Conservation (phyloP, 1,284 basidiomycete genomes). For the Sanghuangporus weigelae region DNA sequence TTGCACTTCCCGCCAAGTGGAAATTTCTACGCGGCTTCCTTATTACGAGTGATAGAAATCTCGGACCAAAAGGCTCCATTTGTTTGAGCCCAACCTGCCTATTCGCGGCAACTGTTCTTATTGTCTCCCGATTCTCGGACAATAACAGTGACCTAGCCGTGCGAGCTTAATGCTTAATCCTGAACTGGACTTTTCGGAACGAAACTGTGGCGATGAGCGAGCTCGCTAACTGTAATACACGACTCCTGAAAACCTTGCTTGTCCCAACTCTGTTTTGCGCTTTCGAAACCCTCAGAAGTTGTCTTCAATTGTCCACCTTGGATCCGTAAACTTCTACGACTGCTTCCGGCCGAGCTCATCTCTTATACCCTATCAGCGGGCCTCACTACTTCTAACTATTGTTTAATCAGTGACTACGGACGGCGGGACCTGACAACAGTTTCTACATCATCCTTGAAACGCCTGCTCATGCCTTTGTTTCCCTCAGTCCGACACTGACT, state of each 20-base stretch:
- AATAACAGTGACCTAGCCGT: background rate
- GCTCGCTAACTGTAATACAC: background rate
- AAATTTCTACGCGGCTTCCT: background rate
- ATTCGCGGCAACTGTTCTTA: background rate
- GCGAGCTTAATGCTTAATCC: slow-evolving; percentile 2
- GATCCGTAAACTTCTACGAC: background rate
- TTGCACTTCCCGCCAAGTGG: background rate
- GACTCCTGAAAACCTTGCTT: background rate
- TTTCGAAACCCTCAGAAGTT: background rate
- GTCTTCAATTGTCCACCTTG: background rate
- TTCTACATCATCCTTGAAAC: background rate
- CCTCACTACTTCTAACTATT: background rate
- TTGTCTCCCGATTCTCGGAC: background rate
- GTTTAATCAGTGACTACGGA: background rate
- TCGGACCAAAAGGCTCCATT: background rate
- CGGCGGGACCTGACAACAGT: background rate
- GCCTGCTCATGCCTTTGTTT: background rate
- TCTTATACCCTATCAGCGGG: background rate
- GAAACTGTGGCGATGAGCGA: background rate
- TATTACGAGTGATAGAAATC: background rate
- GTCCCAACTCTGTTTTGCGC: background rate
- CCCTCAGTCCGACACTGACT: too few relatives aligned
- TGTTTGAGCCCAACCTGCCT: background rate
- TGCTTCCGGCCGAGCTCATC: background rate
- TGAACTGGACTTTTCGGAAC: background rate